Percentiles rank a stretch among this genome's conserved stretches.
These are phyloP conservation scores for Wickerhamiella vanderwaltii DNA, from an alignment of 805 yeast genomes.

Conservation along the genomic window DNA sequence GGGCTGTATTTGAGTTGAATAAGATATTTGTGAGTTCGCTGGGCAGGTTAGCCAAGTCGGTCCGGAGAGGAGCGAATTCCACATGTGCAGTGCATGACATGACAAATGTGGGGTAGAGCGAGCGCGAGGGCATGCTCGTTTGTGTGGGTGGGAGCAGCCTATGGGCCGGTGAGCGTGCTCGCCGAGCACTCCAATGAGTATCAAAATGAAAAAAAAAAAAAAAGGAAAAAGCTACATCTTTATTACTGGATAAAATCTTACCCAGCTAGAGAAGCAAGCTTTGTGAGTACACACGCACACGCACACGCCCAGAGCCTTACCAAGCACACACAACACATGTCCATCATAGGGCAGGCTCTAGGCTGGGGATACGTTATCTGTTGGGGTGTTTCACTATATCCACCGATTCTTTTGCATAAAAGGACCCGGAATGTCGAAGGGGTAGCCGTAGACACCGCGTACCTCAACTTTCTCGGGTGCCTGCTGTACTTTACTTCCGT, in stretches of 20 bases:
- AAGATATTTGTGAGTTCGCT: slow-evolving; percentile 35
- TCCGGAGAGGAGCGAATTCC: slow-evolving; percentile 30
- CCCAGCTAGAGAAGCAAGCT: no score
- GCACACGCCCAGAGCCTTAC: no score
- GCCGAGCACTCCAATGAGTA: neutral
- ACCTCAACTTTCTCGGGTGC: slow-evolving; percentile 29
- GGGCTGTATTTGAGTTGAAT: slow-evolving; percentile 39
- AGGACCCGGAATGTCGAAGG: slow-evolving; percentile 29
- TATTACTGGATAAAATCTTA: no score
- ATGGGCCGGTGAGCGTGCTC: neutral
- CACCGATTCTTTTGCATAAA: slow-evolving; percentile 27
- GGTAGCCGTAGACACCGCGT: slow-evolving; percentile 28
- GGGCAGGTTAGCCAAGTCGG: slow-evolving; percentile 47
- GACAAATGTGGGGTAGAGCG: slow-evolving; percentile 1
- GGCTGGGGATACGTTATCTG: slow-evolving; percentile 25
- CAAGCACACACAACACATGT: slow-evolving; percentile 1
- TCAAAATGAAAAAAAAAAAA: no score
- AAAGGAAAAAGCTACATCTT: no score
- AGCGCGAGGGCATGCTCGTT: no score
- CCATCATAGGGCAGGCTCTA: slow-evolving; percentile 12
- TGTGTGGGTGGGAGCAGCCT: neutral
- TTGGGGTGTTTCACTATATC: slow-evolving; percentile 31
- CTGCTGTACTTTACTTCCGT: slow-evolving; percentile 26
- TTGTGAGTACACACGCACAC: no score
- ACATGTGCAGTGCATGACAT: slow-evolving; percentile 25